Evolutionary conservation across 2,329 filamentous ascomycete species (phyloP), one percentile per base, ranked within the genome.

Genomic region (Penicillium sp.): DNA sequence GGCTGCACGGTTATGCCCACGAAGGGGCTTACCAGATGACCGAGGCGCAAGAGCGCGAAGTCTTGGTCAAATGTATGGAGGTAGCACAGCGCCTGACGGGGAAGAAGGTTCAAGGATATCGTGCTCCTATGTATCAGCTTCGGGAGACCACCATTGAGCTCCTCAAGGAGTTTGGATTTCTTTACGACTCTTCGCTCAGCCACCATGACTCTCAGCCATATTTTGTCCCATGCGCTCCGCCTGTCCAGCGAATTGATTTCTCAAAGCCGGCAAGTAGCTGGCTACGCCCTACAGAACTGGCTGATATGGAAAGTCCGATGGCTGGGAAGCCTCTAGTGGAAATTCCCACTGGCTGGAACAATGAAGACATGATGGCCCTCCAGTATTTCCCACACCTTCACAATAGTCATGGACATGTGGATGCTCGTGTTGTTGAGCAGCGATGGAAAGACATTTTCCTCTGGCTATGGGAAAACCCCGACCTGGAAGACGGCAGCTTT

Each of bases 381-480:
- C 74, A 75, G 28, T 78, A 74, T 62, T 73, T 77, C 58, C 76
- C 76, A 19, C 76, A 77, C 58, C 50, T 69, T 1, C 68, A 77
- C 1, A 86, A 53, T 17, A 53, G 30, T 15, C 42, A 82, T 40
- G 85, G 85, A 2, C 86, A 85, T 67, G 84, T 86, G 2, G 81
- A 84, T 55, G 81, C 82, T 4, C 76, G 81, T 15, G 78, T 84
- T 0, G 78, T 87, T 15, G 85, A 87, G 75, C 78, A 81, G 63
- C 84, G 86, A 79, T 87, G 85, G 85, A 82, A 78, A 69, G 84
- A 86, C 66, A 79, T 82, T 37, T 85, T 86, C 61, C 77, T 83
- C 61, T 87, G 81, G 79, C 70, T 86, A 15, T 79, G 76, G 72
- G 75, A 80, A 56, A 76, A 79, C 47, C 55, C 22, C 17, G 24